These are phyloP conservation scores for Colletotrichum nymphaeae DNA, from an alignment of 2,329 filamentous ascomycete species.

Conservation along the genomic window DNA sequence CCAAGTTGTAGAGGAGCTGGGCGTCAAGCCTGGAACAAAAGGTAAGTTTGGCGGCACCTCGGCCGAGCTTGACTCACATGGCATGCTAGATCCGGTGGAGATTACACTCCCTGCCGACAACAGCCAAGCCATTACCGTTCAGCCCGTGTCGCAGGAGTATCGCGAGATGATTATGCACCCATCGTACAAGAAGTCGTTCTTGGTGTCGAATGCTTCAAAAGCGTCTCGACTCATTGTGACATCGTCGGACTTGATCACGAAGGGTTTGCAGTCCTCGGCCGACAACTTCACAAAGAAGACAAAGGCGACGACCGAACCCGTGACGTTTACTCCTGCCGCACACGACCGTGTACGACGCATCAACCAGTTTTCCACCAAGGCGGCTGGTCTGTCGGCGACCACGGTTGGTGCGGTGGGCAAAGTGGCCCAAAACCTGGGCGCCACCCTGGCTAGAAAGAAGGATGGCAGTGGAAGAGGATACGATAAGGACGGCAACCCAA, in stretches of 20 bases:
- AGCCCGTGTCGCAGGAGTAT: slow-evolving; percentile 76
- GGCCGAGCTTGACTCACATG: slow-evolving; percentile 35
- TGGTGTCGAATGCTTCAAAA: slow-evolving; percentile 88
- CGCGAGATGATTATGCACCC: slow-evolving; percentile 85
- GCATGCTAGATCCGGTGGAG: slow-evolving; percentile 76
- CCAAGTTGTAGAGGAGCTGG: slow-evolving; percentile 80
- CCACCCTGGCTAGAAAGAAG: slow-evolving; percentile 70
- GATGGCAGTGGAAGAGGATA: slow-evolving; percentile 67
- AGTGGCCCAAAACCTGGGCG: slow-evolving; percentile 91
- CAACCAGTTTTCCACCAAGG: slow-evolving; percentile 84
- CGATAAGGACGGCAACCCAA: slow-evolving; percentile 76
- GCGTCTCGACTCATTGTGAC: slow-evolving; percentile 95
- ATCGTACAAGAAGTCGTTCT: slow-evolving; percentile 86
- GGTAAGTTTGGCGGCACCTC: slow-evolving; percentile 79
- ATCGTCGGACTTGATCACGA: slow-evolving; percentile 82
- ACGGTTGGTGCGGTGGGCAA: slow-evolving; percentile 87
- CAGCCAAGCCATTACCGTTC: slow-evolving; percentile 71
- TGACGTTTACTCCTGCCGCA: slow-evolving; percentile 88
- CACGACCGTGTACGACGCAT: slow-evolving; percentile 89
- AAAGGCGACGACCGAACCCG: slow-evolving; percentile 80
- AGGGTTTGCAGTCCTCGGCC: slow-evolving; percentile 80
- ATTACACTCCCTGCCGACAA: slow-evolving; percentile 79
- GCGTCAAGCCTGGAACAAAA: slow-evolving; percentile 88
- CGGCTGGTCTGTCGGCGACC: slow-evolving; percentile 83
- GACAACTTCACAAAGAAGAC: slow-evolving; percentile 84